A percentile compares a stretch with the other conserved stretches of the same genome.
Conservation (phyloP, 2,329 filamentous ascomycete genomes). For the Cadophora sp. region DNA sequence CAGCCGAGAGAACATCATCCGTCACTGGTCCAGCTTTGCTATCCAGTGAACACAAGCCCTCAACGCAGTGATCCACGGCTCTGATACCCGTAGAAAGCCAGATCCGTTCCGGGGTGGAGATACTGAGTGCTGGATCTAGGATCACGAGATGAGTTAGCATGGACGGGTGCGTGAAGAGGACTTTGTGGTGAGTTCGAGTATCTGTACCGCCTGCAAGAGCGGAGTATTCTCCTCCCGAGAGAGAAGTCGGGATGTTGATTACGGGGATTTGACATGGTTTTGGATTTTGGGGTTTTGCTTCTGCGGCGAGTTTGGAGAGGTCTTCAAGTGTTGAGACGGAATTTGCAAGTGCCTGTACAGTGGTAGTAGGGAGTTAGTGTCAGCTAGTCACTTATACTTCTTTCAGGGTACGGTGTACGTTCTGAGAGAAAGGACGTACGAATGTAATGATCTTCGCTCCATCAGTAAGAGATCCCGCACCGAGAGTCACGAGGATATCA, state of each 20-base stretch:
- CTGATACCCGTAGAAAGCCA: conserved; percentile 66
- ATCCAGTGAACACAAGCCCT: conserved; percentile 55
- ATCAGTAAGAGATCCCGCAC: neutral
- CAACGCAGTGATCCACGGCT: conserved; percentile 64
- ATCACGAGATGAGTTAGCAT: conserved; percentile 59
- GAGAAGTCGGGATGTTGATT: conserved; percentile 51
- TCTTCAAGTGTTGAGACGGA: conserved; percentile 13
- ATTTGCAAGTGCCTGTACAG: conserved; percentile 22
- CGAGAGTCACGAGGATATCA: conserved; percentile 20
- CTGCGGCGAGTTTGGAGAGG: conserved; percentile 11
- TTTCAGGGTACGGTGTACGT: neutral
- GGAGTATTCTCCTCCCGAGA: conserved; percentile 52
- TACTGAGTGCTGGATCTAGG: conserved; percentile 59
- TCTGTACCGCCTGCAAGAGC: conserved; percentile 51
- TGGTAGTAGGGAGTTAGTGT: neutral
- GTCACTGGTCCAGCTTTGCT: conserved; percentile 27
- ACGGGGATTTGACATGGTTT: conserved; percentile 43
- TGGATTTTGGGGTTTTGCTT: conserved; percentile 21
- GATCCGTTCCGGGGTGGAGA: conserved; percentile 57
- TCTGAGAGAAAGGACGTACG: neutral
- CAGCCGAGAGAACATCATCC: conserved; percentile 32
- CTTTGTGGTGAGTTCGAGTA: conserved; percentile 35
- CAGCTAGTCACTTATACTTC: neutral
- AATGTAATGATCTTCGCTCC: conserved; percentile 21
- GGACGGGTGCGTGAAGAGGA: conserved; percentile 43